These are phyloP conservation scores for Scalesia atractyloides DNA, from an alignment of 129 eudicot species.

Conservation along the genomic window DNA sequence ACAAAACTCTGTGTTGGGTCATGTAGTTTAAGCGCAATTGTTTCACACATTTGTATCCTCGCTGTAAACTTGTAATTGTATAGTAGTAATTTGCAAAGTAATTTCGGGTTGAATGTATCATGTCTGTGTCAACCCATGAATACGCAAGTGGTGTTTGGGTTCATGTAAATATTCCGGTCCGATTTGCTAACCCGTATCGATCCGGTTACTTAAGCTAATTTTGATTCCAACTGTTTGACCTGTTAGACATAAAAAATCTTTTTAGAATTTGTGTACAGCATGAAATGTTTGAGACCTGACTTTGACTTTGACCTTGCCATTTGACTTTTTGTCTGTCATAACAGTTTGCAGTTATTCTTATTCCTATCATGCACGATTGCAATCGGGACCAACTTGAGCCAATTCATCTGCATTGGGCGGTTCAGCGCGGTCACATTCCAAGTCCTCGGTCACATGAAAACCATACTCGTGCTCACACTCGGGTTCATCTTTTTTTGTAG, in stretches of 20 bases:
- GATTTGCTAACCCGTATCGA: neutral
- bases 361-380: conserved; percentile 46
- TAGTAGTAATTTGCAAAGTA: neutral
- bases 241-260: too few species aligned
- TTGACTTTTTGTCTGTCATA: neutral
- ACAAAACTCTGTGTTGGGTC: neutral
- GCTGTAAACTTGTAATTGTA: too few species aligned
- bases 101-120: neutral
- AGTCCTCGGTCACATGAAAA: conserved; percentile 83
- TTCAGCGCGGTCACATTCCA: conserved; percentile 69
- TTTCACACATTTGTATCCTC: too few species aligned
- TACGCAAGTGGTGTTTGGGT: neutral
- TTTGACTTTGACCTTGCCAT: neutral
- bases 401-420: conserved; percentile 46
- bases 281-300: neutral
- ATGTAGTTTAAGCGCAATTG: neutral
- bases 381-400: conserved; percentile 43
- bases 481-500: conserved; percentile 68
- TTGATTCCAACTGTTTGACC: too few species aligned
- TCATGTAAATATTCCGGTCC: neutral
- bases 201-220: too few species aligned
- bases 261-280: neutral
- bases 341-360: conserved; percentile 35
- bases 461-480: conserved; percentile 59
- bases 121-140: neutral